These are phyloP conservation scores for Arctium lappa DNA, from an alignment of 129 eudicot genomes.

Conservation along the genomic window DNA sequence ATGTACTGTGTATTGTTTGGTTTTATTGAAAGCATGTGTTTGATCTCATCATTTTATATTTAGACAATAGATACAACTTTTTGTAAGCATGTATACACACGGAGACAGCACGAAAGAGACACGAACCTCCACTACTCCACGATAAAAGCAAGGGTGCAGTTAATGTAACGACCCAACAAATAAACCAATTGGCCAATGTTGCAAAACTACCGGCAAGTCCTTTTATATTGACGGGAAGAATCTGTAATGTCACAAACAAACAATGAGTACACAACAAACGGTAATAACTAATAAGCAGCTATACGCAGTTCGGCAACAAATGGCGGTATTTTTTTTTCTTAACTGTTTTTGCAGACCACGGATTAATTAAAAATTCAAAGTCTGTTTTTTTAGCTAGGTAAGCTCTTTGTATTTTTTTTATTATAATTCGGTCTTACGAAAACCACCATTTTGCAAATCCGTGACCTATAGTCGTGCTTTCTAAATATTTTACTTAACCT, in stretches of 20 bases:
- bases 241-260: conserved; percentile 37
- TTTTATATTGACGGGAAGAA: conserved; percentile 78
- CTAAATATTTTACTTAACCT: too few species aligned
- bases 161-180: conserved; percentile 72
- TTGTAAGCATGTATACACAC: not conserved
- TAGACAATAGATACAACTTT: not conserved
- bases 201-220: conserved; percentile 96
- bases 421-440: too few species aligned
- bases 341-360: too few species aligned
- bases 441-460: too few species aligned
- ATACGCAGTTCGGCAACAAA: not conserved
- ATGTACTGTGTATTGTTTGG: not conserved
- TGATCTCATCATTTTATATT: not conserved
- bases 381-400: too few species aligned
- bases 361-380: too few species aligned
- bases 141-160: conserved; percentile 75
- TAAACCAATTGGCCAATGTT: conserved; percentile 74
- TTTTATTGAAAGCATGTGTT: not conserved
- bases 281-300: not conserved
- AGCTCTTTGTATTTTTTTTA: too few species aligned
- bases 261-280: not conserved
- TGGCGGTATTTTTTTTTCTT: too few species aligned
- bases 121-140: conserved; percentile 88
- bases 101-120: conserved; percentile 3
- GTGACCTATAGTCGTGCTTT: too few species aligned